phyloP scores from a whole-genome alignment of 1,284 basidiomycete species.

The Moniliella sp. region DNA sequence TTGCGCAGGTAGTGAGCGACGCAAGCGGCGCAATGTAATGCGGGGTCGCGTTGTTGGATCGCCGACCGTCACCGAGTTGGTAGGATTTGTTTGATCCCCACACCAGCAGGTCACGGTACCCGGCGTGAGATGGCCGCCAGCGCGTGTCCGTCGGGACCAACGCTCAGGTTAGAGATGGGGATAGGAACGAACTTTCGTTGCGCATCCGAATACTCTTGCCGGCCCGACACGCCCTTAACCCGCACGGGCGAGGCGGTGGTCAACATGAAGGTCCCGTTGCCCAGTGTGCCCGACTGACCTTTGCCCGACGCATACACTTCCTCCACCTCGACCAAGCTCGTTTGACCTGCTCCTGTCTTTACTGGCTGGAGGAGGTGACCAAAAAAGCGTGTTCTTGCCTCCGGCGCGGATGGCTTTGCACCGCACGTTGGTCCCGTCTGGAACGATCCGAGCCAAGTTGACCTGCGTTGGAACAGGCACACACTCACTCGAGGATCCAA shows the following conservation, averaged over 20 bases:
- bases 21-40: conserved; percentile 40
- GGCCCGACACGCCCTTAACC: conserved; percentile 60
- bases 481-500: conserved; percentile 46
- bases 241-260: conserved; percentile 51
- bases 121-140: conserved; percentile 28
- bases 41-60: conserved; percentile 51
- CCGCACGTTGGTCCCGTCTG: conserved; percentile 19
- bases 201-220: conserved; percentile 38
- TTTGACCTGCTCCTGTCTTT: conserved; percentile 43
- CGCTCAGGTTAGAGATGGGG: conserved; percentile 46
- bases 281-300: conserved; percentile 65
- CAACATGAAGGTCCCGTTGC: conserved; percentile 56
- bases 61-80: conserved; percentile 52
- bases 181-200: conserved; percentile 50
- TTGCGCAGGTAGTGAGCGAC: too few relatives aligned
- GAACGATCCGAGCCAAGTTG: conserved; percentile 45
- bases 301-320: conserved; percentile 64
- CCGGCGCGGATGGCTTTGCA: conserved; percentile 1
- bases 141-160: conserved; percentile 48
- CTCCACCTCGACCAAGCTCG: conserved; percentile 3
- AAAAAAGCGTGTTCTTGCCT: conserved; percentile 5
- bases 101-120: conserved; percentile 41
- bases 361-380: conserved; percentile 44
- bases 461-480: conserved; percentile 71
- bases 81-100: conserved; percentile 35